A percentile compares a stretch with the other conserved stretches of the same genome.
These are phyloP conservation scores for Boletus tylopilopsis DNA, from an alignment of 768 basidiomycete species.

Conservation along the genomic window DNA sequence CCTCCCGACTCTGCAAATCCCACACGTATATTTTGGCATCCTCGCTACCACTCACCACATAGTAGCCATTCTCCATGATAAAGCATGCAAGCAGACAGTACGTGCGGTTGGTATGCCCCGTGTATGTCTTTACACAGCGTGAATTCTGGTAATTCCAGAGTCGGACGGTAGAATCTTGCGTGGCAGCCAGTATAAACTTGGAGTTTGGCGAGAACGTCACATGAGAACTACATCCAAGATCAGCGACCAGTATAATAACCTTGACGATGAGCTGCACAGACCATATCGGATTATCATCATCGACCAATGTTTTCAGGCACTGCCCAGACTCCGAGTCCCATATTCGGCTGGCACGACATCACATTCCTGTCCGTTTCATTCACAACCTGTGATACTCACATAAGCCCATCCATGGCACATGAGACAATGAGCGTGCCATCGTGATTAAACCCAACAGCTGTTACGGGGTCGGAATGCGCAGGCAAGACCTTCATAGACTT, in stretches of 20 bases:
- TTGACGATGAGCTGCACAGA: conserved; percentile 29
- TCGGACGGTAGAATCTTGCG: conserved; percentile 91
- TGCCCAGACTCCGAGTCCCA: conserved; percentile 98
- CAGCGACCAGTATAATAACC: conserved; percentile 7
- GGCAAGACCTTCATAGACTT: conserved; percentile 84
- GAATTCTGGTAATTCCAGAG: conserved; percentile 93
- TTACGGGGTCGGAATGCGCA: conserved; percentile 97
- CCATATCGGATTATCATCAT: conserved; percentile 95
- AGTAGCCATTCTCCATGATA: conserved; percentile 52
- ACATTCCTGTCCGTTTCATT: not conserved
- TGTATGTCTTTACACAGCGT: conserved; percentile 89
- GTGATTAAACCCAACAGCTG: conserved; percentile 88
- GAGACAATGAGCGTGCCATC: conserved; percentile 95
- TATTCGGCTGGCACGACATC: conserved; percentile 63
- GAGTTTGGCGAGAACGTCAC: conserved; percentile 93
- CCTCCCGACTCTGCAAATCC: conserved; percentile 80
- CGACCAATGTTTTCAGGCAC: conserved; percentile 94
- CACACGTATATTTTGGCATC: conserved; percentile 86
- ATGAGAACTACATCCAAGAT: conserved; percentile 55
- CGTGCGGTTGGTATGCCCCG: conserved; percentile 81
- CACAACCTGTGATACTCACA: conserved; percentile 50
- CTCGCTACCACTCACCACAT: conserved; percentile 86
- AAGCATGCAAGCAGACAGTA: conserved; percentile 77
- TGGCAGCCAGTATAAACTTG: conserved; percentile 81
- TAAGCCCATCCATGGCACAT: conserved; percentile 94